A percentile compares a stretch with the other conserved stretches of the same genome.
Evolutionary conservation across 177 flowering plant genomes (phyloP).

Genomic region (Vitis hybrid): DNA sequence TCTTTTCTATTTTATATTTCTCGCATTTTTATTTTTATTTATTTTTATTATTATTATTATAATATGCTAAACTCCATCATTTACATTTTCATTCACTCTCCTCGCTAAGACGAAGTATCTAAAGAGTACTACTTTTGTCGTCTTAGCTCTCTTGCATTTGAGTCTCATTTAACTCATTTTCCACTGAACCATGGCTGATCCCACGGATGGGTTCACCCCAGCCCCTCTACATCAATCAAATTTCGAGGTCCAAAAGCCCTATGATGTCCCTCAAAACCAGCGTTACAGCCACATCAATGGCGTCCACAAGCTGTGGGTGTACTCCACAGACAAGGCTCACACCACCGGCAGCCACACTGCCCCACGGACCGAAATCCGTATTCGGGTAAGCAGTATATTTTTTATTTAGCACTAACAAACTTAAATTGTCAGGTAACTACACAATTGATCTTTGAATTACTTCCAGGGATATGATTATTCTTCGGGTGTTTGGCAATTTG

Average conservation of each 20-base stretch:
- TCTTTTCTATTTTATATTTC: too few species aligned
- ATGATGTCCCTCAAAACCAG: constrained; percentile 20
- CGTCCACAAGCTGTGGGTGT: constrained; percentile 42
- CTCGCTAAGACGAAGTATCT: too few species aligned
- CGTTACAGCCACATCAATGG: constrained; percentile 37
- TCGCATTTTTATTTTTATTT: too few species aligned
- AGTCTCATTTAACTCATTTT: too few species aligned
- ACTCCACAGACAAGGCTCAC: constrained; percentile 32
- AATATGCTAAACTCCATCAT: too few species aligned
- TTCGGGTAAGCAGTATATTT: too few species aligned
- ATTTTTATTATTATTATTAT: too few species aligned
- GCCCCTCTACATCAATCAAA: constrained; percentile 28
- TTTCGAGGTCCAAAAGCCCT: constrained; percentile 32
- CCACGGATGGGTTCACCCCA: constrained; percentile 18
- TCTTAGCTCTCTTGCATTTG: background rate
- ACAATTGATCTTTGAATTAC: too few species aligned
- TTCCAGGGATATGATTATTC: constrained; percentile 23
- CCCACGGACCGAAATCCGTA: constrained; percentile 23
- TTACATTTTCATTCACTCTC: too few species aligned
- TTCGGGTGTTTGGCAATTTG: constrained; percentile 29
- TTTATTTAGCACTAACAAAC: too few species aligned
- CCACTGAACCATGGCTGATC: background rate
- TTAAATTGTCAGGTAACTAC: too few species aligned
- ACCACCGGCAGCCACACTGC: constrained; percentile 21
- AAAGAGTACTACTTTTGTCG: too few species aligned